Evolutionary conservation across 192 early-diverging fungal species (phyloP).

Genomic region (Backusella circina): DNA sequence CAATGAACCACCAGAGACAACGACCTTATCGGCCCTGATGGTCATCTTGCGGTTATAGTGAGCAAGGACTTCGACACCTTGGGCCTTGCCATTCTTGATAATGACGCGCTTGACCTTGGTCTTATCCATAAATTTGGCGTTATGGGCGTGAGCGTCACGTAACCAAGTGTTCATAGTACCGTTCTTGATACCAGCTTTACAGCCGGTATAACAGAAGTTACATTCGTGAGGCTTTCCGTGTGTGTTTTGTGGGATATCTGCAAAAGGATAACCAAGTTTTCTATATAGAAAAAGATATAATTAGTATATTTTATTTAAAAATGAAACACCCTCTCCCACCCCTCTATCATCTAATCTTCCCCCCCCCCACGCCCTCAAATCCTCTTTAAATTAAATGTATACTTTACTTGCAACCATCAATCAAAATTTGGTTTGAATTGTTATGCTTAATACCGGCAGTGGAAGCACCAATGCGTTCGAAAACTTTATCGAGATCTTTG

Average conservation of each 20-base stretch:
- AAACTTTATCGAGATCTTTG: conserved; percentile 52
- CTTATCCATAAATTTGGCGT: conserved; percentile 58
- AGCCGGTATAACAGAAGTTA: conserved; percentile 66
- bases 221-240: conserved; percentile 49
- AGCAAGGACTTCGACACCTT: conserved; percentile 43
- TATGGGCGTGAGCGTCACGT: conserved; percentile 58
- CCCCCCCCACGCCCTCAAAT: neutral
- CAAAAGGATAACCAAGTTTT: conserved; percentile 54
- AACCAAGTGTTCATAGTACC: conserved; percentile 62
- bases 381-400: neutral
- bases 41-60: conserved; percentile 23
- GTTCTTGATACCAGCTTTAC: conserved; percentile 67
- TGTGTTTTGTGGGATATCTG: conserved; percentile 67
- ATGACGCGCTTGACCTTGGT: conserved; percentile 55
- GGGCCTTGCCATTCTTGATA: conserved; percentile 49
- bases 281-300: conserved; percentile 8
- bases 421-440: conserved; percentile 54
- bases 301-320: neutral
- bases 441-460: conserved; percentile 58
- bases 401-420: conserved; percentile 58
- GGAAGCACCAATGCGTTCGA: conserved; percentile 50
- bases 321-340: neutral
- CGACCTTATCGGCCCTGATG: conserved; percentile 54
- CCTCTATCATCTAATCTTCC: neutral
- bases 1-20: conserved; percentile 60